These are phyloP conservation scores for Lentinula sp. DNA, from an alignment of 768 basidiomycete genomes.

Conservation along the genomic window DNA sequence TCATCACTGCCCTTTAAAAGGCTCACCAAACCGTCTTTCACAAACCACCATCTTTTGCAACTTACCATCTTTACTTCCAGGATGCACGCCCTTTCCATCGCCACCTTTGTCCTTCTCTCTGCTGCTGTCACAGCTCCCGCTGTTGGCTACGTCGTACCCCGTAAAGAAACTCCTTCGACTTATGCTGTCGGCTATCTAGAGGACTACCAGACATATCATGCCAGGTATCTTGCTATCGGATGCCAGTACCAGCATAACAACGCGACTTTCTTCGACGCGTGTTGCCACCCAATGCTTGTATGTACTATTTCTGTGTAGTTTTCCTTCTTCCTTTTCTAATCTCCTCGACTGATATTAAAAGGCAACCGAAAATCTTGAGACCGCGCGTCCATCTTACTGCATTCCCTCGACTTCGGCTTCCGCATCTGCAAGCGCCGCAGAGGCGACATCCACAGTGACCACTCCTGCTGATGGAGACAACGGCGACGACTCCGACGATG, in stretches of 20 bases:
- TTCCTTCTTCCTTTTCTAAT: neutral
- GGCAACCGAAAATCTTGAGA: constrained; percentile 43
- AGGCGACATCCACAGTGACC: constrained; percentile 21
- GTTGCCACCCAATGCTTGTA: constrained; percentile 70
- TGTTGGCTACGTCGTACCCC: constrained; percentile 33
- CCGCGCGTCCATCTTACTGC: constrained; percentile 47
- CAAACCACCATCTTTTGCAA: constrained; percentile 21
- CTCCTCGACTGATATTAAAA: constrained; percentile 14
- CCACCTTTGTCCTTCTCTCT: constrained; percentile 33
- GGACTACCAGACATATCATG: constrained; percentile 51
- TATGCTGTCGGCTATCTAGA: constrained; percentile 45
- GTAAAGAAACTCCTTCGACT: constrained; percentile 20
- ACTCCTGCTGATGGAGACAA: constrained; percentile 22
- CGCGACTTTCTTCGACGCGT: constrained; percentile 51
- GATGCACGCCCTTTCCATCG: constrained; percentile 36
- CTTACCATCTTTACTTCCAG: constrained; percentile 12
- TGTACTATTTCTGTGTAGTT: constrained; percentile 11
- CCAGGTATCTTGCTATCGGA: constrained; percentile 52
- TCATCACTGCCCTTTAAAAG: constrained; percentile 18
- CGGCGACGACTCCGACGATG: constrained; percentile 26
- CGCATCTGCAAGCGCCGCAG: constrained; percentile 16
- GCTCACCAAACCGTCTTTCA: constrained; percentile 13
- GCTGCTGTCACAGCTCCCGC: constrained; percentile 30
- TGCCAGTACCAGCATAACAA: constrained; percentile 43
- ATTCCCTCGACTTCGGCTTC: constrained; percentile 30